Evolutionary conservation across 2,329 filamentous ascomycete genomes (phyloP).

Genomic region (Microsporum ferrugineum): DNA sequence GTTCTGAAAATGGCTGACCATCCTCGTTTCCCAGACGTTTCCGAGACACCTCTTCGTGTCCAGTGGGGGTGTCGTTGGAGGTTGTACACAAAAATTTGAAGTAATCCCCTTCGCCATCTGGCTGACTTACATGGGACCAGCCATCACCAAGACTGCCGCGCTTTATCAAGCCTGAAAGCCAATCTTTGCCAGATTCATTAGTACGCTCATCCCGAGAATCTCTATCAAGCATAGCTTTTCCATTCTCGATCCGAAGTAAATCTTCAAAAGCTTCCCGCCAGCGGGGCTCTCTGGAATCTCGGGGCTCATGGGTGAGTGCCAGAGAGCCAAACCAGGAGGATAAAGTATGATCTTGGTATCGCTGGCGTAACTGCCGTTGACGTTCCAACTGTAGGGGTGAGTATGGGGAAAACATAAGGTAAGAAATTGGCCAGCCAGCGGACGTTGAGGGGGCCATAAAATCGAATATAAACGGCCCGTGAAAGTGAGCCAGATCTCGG

Average conservation of each 20-base stretch:
- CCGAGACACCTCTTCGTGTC: slow-evolving; percentile 6
- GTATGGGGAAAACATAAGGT: slow-evolving; percentile 41
- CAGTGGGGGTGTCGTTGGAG: neutral
- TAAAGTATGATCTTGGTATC: slow-evolving; percentile 20
- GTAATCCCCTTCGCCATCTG: slow-evolving; percentile 14
- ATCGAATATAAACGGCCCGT: slow-evolving; percentile 23
- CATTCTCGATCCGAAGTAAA: slow-evolving; percentile 40
- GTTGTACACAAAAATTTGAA: slow-evolving; percentile 9
- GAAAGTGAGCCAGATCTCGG: slow-evolving; percentile 22
- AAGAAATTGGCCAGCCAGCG: slow-evolving; percentile 31
- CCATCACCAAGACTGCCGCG: slow-evolving; percentile 33
- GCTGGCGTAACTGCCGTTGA: slow-evolving; percentile 25
- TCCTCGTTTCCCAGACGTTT: slow-evolving; percentile 26
- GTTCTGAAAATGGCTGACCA: slow-evolving; percentile 32
- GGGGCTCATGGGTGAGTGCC: slow-evolving; percentile 22
- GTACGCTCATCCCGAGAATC: slow-evolving; percentile 14
- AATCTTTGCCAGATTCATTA: slow-evolving; percentile 28
- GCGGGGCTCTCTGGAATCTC: slow-evolving; percentile 27
- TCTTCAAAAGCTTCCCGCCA: slow-evolving; percentile 52
- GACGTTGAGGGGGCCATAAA: slow-evolving; percentile 27
- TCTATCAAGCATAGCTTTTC: slow-evolving; percentile 31
- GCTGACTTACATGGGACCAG: slow-evolving; percentile 25
- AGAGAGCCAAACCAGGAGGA: slow-evolving; percentile 28
- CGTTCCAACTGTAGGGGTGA: slow-evolving; percentile 45
- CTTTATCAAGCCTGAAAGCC: slow-evolving; percentile 31